Base-by-base conservation (phyloP, 441 rosid species). In the Hura crepitans region DNA sequence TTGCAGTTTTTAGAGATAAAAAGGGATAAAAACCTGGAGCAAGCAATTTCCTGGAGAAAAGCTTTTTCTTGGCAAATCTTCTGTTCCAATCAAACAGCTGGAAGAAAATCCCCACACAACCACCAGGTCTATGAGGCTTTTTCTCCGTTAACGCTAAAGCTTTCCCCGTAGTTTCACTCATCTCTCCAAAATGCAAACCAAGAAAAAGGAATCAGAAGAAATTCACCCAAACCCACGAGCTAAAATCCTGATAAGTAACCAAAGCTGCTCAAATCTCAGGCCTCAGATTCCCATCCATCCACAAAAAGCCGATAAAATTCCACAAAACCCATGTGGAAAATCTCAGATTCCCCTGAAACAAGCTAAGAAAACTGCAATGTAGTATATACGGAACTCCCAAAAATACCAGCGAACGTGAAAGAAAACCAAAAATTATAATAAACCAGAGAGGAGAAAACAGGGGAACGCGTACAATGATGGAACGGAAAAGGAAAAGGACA, bases 71-170 rank as follows among this genome's bases (percentile, higher is more conserved):
- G 18, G 92, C 87, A 53, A 91, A 84, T 59, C 91, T 81, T 46
- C 91, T 73, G 71, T 93, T 92, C 98, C 97, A 89, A 68, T 93
- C 95, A 39, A 91, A 82, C 70, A 93, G 86, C 80, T 89, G 95
- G 49, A 89, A 88, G 88, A 93, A 89, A 77, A 93, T 85, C 45
- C 95, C 98, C 6, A 80, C 95, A 57, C 98, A 93, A 37, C 96
- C 97, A 62, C 97, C 84, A 7, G 90, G 83, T 49, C 87, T 81
- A 39, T 85, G 84, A 65, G 87, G 74, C 72, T 79, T 75, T 73
- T 88, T 93, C 88, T 93, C 95, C 22, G 89, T 75, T 50, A 89
- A 65, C 18, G 95, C 91, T 78, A 86, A 64, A 77, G 87, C 60
- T 72, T 70, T 80, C 65, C 72, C 86, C 0, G 79, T 67, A 37